Evolutionary conservation across 2,329 filamentous ascomycete genomes (phyloP).

Genomic region (Diaporthe vexans): DNA sequence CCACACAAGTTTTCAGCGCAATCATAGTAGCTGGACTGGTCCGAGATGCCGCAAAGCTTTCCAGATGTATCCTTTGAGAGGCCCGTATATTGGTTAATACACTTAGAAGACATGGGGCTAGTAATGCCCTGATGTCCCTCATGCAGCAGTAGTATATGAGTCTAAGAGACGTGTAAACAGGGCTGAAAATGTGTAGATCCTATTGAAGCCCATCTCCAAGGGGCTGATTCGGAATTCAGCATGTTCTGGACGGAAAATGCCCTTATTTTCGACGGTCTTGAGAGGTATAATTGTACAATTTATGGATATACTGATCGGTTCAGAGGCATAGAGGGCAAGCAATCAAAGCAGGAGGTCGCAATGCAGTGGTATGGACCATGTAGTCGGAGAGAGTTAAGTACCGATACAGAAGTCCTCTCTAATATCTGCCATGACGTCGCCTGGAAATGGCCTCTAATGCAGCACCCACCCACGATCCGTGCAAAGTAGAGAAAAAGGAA

Average conservation of each 20-base stretch:
- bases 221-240: not conserved
- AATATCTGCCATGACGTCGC: constrained; percentile 22
- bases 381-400: constrained; percentile 19
- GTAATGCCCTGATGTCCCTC: too few species aligned
- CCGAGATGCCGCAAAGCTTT: too few species aligned
- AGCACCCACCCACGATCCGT: not conserved
- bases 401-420: constrained; percentile 30
- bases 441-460: constrained; percentile 34
- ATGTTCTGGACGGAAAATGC: not conserved
- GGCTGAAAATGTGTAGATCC: not conserved
- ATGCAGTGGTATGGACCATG: not conserved
- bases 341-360: not conserved
- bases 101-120: too few species aligned
- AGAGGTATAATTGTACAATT: not conserved
- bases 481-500: not conserved
- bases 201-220: not conserved
- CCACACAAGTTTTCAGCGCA: too few species aligned
- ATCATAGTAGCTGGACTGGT: too few species aligned
- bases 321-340: not conserved
- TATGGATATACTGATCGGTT: not conserved
- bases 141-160: too few species aligned
- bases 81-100: too few species aligned
- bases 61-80: too few species aligned
- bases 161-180: not conserved
- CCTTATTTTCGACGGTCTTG: too few species aligned